These are phyloP conservation scores for Anethum foeniculum DNA, from an alignment of 140 eudicot genomes.

Conservation along the genomic window DNA sequence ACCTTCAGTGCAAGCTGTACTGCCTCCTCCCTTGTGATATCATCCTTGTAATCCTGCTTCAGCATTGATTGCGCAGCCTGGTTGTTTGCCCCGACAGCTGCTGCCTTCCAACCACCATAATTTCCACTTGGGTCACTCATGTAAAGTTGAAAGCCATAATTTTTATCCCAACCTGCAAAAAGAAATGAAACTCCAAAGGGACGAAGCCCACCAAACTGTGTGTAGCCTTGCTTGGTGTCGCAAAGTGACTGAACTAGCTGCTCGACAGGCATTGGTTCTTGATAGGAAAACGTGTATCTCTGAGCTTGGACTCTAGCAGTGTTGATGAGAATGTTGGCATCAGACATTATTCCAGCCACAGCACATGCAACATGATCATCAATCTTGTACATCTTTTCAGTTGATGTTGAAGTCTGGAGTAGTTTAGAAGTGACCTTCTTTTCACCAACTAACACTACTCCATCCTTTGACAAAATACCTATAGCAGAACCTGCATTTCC, in stretches of 20 bases:
- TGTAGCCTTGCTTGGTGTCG: constrained; percentile 32
- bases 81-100: constrained; percentile 26
- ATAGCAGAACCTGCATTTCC: constrained; percentile 30
- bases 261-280: constrained; percentile 35
- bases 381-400: constrained; percentile 32
- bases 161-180: constrained; percentile 31
- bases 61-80: constrained; percentile 33
- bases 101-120: constrained; percentile 32
- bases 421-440: constrained; percentile 32
- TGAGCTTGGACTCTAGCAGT: constrained; percentile 32
- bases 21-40: constrained; percentile 26
- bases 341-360: constrained; percentile 34
- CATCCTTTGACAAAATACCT: constrained; percentile 26
- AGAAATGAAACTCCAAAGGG: constrained; percentile 34
- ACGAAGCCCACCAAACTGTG: constrained; percentile 34
- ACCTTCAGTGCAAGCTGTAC: constrained; percentile 32
- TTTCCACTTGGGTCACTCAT: constrained; percentile 34
- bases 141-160: constrained; percentile 27
- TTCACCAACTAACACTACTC: constrained; percentile 26
- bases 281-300: constrained; percentile 26
- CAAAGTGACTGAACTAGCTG: constrained; percentile 28
- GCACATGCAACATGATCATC: constrained; percentile 33
- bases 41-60: constrained; percentile 32
- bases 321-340: constrained; percentile 35
- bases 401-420: constrained; percentile 28